A percentile compares a stretch with the other conserved stretches of the same genome.
phyloP scores from a whole-genome alignment of 2,329 filamentous ascomycete genomes.

The Fusarium sp. region DNA sequence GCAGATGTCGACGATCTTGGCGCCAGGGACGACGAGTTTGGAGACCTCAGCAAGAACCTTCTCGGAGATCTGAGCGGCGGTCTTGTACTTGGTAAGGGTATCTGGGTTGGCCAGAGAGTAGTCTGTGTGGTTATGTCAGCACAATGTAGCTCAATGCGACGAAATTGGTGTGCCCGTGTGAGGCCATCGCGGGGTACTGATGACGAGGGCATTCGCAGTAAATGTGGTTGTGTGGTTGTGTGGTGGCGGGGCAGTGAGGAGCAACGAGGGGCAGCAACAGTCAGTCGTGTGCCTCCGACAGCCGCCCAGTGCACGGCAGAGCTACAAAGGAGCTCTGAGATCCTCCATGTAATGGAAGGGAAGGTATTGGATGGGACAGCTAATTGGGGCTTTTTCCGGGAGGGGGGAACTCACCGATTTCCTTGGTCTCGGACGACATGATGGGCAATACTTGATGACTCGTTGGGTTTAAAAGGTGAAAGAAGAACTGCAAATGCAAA shows the following conservation, averaged over 20 bases:
- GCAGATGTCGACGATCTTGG: constrained; percentile 94
- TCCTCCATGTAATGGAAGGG: background rate
- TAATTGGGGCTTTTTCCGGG: background rate
- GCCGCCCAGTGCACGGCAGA: constrained; percentile 5
- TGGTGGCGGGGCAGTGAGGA: constrained; percentile 37
- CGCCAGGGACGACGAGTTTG: constrained; percentile 78
- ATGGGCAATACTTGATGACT: constrained; percentile 45
- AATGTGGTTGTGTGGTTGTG: constrained; percentile 40
- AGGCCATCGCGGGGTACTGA: constrained; percentile 31
- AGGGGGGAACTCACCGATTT: constrained; percentile 51
- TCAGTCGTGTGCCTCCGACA: background rate
- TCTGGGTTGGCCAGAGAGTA: constrained; percentile 91
- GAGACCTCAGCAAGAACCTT: constrained; percentile 91
- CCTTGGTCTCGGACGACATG: constrained; percentile 59
- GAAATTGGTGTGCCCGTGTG: background rate
- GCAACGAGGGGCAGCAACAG: constrained; percentile 40
- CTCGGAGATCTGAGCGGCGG: constrained; percentile 91
- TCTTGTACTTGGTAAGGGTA: constrained; percentile 99
- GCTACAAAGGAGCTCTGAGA: constrained; percentile 5
- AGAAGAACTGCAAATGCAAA: constrained; percentile 35
- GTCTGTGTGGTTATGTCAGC: constrained; percentile 62
- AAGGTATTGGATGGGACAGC: background rate
- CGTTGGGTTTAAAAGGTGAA: constrained; percentile 28
- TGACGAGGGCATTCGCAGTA: constrained; percentile 38
- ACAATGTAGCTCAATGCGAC: background rate